Evolutionary conservation across 768 basidiomycete species (phyloP), one percentile per base, ranked within the genome.

Genomic region (Hirschioporus abietinus): DNA sequence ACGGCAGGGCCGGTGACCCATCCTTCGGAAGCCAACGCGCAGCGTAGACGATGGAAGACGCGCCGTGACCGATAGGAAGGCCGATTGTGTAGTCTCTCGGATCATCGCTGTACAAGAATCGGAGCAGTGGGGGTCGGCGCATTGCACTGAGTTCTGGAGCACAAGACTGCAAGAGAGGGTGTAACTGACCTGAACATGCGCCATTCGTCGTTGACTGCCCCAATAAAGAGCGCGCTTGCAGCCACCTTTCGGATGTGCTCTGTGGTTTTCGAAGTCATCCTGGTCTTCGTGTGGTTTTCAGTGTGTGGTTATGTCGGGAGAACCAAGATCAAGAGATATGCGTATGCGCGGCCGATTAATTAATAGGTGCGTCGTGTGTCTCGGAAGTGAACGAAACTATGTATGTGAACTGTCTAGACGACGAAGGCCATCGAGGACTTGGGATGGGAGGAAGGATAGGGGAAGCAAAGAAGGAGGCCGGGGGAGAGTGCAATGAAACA

Each of bases 21-120:
- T 74, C 76, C 35, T 69, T 73, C 65, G 66, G 78, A 64, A 17
- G 64, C 75, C 87, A 95, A 1, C 80, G 76, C 0, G 95, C 95
- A 17, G 88, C 77, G 72, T 96, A 94, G 7, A 98, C 96, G 65
- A 90, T 91, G 0, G 96, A 96, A 2, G 93, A 95, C 1, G 96
- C 91, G 23, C 96, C 96, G 71, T 91, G 95, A 1, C 95, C 95
- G 64, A 96, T 94, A 23, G 92, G 85, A 8, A 83, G 76, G 18
- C 91, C 92, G 42, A 92, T 82, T 23, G 83, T 84, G 72, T 95
- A 95, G 79, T 96, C 93, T 15, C 78, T 70, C 1, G 86, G 79
- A 68, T 83, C 75, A 73, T 93, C 90, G 72, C 92, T 93, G 74
- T n/a, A 60, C 27, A 34, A 65, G 57, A 52, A 61, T 34, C 36